Base-by-base conservation (phyloP, 257 asterid genomes). In the Linaria vulgaris region DNA sequence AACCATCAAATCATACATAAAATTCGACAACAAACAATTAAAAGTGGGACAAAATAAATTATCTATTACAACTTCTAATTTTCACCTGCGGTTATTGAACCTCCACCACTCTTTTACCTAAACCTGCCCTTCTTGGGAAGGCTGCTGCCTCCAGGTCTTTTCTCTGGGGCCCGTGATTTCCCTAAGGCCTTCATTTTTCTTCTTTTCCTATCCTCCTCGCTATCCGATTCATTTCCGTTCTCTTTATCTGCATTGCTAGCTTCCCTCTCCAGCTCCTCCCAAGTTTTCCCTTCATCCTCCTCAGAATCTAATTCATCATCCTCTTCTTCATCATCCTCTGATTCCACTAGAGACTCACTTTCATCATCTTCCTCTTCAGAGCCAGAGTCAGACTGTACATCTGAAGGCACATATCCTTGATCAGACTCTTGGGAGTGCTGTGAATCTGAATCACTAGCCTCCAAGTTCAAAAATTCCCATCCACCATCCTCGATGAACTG, bases 181-280 rank as follows among this genome's bases (percentile, higher is more conserved):
- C 88, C 88, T 56, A 63, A 68, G 2, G 78, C 67, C 80, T 88
- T 86, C 78, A 64, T 64, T 72, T 85, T 88, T 30, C 87, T 75
- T 48, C 91, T 79, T 66, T 84, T 72, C 34, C 88, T 75, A 54
- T 88, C 96, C 4, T 83, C 94, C 54, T 88, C 94, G 1, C 96
- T 85, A 70, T 88, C 96, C 0, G 88, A 85, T 50, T 88, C 95
- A 12, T 80, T 69, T 21, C 87, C 91, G 56, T 74, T 83, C 84
- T 85, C 90, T 56, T 72, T 64, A 61, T 88, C 96, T 0, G 91
- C 95, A 69, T 81, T 79, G 68, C 77, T 79, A 48, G 96, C 96
- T 76, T 88, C 96, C 77, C 84, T 76, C 71, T 88, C 95, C 65
- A 88, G 64, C 80, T 88, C 96, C 19, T 85, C 96, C 96, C 96